These are phyloP conservation scores for Colletotrichum neosansevieriae DNA, from an alignment of 2,329 filamentous ascomycete genomes.

Conservation along the genomic window DNA sequence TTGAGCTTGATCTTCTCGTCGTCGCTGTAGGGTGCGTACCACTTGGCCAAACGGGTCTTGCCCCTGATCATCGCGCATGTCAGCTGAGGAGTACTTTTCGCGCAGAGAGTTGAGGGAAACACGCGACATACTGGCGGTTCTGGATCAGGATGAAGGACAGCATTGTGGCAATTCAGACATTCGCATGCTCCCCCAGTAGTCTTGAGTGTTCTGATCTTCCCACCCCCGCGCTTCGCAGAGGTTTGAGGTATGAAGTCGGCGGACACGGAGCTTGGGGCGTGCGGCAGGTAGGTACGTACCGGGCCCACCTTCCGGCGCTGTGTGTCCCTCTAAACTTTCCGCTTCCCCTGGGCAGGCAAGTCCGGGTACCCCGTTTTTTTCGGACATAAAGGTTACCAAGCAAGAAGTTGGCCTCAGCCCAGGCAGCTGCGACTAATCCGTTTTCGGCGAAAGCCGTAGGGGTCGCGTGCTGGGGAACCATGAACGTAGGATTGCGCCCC, in stretches of 20 bases:
- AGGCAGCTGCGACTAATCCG: background rate
- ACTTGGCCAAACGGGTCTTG: conserved; percentile 98
- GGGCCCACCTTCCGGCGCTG: background rate
- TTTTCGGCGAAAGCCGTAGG: background rate
- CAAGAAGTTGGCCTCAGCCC: background rate
- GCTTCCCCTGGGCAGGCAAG: conserved; percentile 15
- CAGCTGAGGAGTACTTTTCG: background rate
- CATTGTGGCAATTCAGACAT: conserved; percentile 52
- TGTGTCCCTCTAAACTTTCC: background rate
- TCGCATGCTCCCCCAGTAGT: conserved; percentile 15
- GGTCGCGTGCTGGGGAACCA: conserved; percentile 10
- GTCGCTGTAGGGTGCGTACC: conserved; percentile 98
- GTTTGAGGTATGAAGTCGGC: conserved; percentile 33
- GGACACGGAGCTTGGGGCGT: conserved; percentile 34
- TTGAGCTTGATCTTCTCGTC: conserved; percentile 99
- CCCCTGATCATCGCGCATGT: conserved; percentile 70
- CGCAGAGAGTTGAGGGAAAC: background rate
- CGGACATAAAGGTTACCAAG: no score
- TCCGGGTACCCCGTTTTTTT: no score
- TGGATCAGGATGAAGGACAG: conserved; percentile 88
- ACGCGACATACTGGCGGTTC: conserved; percentile 75
- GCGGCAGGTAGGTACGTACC: conserved; percentile 33
- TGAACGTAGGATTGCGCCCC: conserved; percentile 18
- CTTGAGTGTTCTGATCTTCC: background rate
- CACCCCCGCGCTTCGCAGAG: conserved; percentile 24